Conservation (phyloP, 164 flowering plant genomes). For the Aristolochia fimbriata region DNA sequence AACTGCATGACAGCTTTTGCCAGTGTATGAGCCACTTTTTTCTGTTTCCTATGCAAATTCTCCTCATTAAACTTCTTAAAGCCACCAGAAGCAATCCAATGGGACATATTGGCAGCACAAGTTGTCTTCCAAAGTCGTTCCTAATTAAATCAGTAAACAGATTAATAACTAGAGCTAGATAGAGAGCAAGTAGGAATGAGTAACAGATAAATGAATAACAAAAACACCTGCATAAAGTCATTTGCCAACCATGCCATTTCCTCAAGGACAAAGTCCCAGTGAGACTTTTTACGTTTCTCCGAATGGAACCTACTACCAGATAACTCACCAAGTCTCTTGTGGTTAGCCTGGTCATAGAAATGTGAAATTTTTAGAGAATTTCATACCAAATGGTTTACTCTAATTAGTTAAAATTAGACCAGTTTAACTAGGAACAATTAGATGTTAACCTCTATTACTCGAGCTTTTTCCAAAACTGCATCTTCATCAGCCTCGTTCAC, state of each 20-base stretch:
- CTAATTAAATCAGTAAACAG: conserved; percentile 23
- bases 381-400: not conserved
- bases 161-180: not conserved
- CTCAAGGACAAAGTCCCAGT: conserved; percentile 95
- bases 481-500: conserved; percentile 55
- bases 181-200: not conserved
- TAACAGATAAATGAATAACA: not conserved
- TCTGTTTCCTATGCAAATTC: conserved; percentile 26
- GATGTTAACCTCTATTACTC: conserved; percentile 54
- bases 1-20: conserved; percentile 76
- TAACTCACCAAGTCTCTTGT: conserved; percentile 62
- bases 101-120: conserved; percentile 68
- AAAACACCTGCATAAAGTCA: conserved; percentile 90
- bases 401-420: not conserved
- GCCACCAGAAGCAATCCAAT: conserved; percentile 41
- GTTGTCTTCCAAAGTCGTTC: conserved; percentile 91
- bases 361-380: conserved; percentile 8
- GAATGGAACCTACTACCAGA: conserved; percentile 33
- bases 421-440: not conserved
- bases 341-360: conserved; percentile 55
- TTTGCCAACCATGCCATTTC: conserved; percentile 99
- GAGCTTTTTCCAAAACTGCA: conserved; percentile 73
- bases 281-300: conserved; percentile 53
- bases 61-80: conserved; percentile 37
- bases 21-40: conserved; percentile 44